These are phyloP conservation scores for Fonsecaea erecta DNA, from an alignment of 2,329 filamentous ascomycete genomes.

Conservation along the genomic window DNA sequence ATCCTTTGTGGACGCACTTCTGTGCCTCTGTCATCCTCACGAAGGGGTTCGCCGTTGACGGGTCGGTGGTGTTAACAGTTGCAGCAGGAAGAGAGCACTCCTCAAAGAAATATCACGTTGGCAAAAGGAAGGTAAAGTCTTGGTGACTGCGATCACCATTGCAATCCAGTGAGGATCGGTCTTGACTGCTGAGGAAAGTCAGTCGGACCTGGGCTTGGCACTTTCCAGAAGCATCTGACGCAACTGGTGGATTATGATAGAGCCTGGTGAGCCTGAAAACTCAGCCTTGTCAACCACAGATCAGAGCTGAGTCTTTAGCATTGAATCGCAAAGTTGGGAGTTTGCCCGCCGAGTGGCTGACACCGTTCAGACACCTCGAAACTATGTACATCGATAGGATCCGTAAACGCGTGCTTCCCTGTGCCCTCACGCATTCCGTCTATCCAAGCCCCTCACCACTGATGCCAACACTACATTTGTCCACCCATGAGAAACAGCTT, in stretches of 20 bases:
- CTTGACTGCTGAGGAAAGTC: constrained; percentile 1
- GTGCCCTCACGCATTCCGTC: constrained; percentile 10
- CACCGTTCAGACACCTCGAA: constrained; percentile 14
- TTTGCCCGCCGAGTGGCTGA: constrained; percentile 12
- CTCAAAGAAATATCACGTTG: not conserved
- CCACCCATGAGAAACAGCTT: constrained; percentile 6
- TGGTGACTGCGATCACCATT: not conserved
- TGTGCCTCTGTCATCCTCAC: constrained; percentile 30
- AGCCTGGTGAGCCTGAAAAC: constrained; percentile 1
- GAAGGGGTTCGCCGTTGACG: not conserved
- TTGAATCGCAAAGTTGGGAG: constrained; percentile 20
- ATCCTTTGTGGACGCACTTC: constrained; percentile 96
- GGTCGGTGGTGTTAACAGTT: not conserved
- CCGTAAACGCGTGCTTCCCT: constrained; percentile 7
- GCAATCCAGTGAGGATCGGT: not conserved
- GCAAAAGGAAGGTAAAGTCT: not conserved
- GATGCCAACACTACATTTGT: constrained; percentile 11
- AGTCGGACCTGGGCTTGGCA: constrained; percentile 23
- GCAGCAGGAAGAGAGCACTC: not conserved
- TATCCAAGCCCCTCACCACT: constrained; percentile 25
- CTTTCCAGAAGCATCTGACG: constrained; percentile 34
- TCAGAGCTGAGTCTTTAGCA: constrained; percentile 32
- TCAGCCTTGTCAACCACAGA: constrained; percentile 13
- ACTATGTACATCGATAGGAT: constrained; percentile 20
- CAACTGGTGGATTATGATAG: constrained; percentile 15